These are phyloP conservation scores for Thozetella sp. DNA, from an alignment of 495 filamentous ascomycete species.

Conservation along the genomic window DNA sequence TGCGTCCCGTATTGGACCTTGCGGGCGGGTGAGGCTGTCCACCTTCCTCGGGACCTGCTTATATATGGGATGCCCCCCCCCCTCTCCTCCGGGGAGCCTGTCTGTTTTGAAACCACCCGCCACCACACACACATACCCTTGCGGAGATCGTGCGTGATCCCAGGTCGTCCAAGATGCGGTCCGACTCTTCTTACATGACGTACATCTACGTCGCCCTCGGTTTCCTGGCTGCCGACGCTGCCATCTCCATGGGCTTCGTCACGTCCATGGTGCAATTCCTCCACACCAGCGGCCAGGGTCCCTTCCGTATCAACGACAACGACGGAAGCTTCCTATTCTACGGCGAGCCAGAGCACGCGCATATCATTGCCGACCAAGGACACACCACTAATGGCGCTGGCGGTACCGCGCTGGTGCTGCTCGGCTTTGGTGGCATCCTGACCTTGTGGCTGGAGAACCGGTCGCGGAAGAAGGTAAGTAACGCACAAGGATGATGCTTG, in stretches of 20 bases:
- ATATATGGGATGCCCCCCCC: not conserved
- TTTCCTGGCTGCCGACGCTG: conserved; percentile 40
- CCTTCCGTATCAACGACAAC: conserved; percentile 23
- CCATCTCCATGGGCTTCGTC: conserved; percentile 46
- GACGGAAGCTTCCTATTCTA: conserved; percentile 31
- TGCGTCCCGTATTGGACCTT: no score
- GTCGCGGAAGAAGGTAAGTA: conserved; percentile 21
- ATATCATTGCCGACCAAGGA: conserved; percentile 46
- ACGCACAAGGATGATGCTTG: not conserved
- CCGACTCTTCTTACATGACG: conserved; percentile 9
- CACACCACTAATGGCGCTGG: conserved; percentile 52
- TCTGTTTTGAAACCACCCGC: not conserved
- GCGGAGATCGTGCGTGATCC: not conserved
- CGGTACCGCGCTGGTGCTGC: conserved; percentile 47
- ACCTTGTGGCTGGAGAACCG: conserved; percentile 34
- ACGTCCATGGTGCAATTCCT: conserved; percentile 51
- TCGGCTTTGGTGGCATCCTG: conserved; percentile 45
- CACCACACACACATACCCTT: not conserved
- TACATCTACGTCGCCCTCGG: conserved; percentile 27
- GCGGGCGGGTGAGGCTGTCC: not conserved
- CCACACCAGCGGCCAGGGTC: conserved; percentile 34
- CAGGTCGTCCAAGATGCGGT: not conserved
- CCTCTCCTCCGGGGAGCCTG: not conserved
- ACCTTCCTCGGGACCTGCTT: not conserved
- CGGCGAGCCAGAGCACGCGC: conserved; percentile 33